These are phyloP conservation scores for Viola pubescens DNA, from an alignment of 441 rosid genomes.

Conservation along the genomic window DNA sequence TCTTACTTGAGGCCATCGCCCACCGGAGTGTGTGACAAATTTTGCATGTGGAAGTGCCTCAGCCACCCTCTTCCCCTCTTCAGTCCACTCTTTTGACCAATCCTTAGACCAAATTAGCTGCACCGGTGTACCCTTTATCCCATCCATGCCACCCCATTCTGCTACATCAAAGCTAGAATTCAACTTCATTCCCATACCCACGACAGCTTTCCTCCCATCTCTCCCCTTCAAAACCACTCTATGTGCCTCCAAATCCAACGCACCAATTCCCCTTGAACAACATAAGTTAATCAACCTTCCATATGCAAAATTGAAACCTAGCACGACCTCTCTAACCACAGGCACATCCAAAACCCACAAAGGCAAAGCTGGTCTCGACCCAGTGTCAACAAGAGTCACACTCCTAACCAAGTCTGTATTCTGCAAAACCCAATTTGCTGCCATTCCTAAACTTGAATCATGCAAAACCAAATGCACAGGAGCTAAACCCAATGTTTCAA, in stretches of 20 bases:
- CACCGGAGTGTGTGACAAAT: slow-evolving; percentile 60
- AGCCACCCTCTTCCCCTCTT: slow-evolving; percentile 48
- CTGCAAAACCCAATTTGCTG: slow-evolving; percentile 64
- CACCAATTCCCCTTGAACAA: slow-evolving; percentile 48
- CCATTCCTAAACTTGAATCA: slow-evolving; percentile 70
- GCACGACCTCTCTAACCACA: slow-evolving; percentile 45
- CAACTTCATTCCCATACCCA: slow-evolving; percentile 49
- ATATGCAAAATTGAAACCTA: slow-evolving; percentile 43
- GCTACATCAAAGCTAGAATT: slow-evolving; percentile 67
- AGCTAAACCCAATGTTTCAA: slow-evolving; percentile 58
- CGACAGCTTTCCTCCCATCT: slow-evolving; percentile 56
- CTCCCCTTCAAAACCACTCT: slow-evolving; percentile 65
- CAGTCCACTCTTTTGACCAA: slow-evolving; percentile 64
- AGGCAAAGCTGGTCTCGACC: slow-evolving; percentile 60
- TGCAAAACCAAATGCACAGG: slow-evolving; percentile 89
- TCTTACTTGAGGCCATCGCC: slow-evolving; percentile 91
- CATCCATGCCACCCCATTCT: slow-evolving; percentile 64
- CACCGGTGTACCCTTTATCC: slow-evolving; percentile 49
- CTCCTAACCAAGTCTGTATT: slow-evolving; percentile 52
- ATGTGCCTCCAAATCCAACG: slow-evolving; percentile 50
- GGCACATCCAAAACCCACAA: slow-evolving; percentile 52
- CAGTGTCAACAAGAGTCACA: slow-evolving; percentile 64
- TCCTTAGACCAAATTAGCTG: slow-evolving; percentile 72
- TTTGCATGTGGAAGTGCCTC: slow-evolving; percentile 68
- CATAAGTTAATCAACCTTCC: slow-evolving; percentile 43